phyloP scores from a whole-genome alignment of 2,329 filamentous ascomycete species.

The Pezicula neosporulosa region DNA sequence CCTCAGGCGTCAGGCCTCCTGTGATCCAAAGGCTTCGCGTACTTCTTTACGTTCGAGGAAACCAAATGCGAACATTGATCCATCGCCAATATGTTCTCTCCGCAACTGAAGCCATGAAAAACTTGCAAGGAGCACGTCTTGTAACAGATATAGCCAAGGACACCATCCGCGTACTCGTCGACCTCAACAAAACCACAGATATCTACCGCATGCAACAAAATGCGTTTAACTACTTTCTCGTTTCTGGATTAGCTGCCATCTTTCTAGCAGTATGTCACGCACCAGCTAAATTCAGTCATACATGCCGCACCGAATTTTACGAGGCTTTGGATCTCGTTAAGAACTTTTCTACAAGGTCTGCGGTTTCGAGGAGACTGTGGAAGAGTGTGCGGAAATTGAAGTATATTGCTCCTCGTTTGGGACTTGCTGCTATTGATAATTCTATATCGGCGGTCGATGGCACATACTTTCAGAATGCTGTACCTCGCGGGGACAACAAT shows the following conservation, averaged over 20 bases:
- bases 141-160: constrained; percentile 74
- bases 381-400: constrained; percentile 66
- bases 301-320: constrained; percentile 74
- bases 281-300: constrained; percentile 64
- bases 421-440: constrained; percentile 23
- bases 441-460: not conserved
- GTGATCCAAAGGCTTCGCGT: constrained; percentile 69
- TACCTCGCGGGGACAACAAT: not conserved
- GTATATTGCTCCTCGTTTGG: constrained; percentile 66
- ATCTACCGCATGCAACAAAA: constrained; percentile 70
- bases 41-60: constrained; percentile 80
- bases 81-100: constrained; percentile 86
- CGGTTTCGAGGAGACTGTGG: constrained; percentile 72
- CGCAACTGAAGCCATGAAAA: constrained; percentile 75
- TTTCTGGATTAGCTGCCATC: constrained; percentile 69
- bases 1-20: constrained; percentile 33
- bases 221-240: constrained; percentile 78
- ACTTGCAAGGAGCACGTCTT: constrained; percentile 69
- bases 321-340: constrained; percentile 73
- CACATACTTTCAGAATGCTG: not conserved
- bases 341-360: constrained; percentile 67
- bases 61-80: constrained; percentile 86
- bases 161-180: constrained; percentile 67
- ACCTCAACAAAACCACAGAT: constrained; percentile 68
- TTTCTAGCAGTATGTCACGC: constrained; percentile 76